These are phyloP conservation scores for Candida ascalaphidarum DNA, from an alignment of 805 yeast species.

Conservation along the genomic window DNA sequence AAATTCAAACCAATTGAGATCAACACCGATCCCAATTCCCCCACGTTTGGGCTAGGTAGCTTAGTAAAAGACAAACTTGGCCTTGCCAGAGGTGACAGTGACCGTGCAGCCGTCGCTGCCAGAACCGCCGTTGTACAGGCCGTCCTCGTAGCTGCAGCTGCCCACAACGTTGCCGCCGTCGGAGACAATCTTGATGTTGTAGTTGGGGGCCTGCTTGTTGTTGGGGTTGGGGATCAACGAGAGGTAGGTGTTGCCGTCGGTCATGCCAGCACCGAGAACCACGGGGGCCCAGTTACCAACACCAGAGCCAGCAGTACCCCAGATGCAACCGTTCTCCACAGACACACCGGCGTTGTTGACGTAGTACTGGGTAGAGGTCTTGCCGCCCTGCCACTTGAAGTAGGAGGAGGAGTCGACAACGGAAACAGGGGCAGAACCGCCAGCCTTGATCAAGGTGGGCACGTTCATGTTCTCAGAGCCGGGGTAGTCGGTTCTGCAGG, in stretches of 20 bases:
- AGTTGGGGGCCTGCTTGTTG: slow-evolving; percentile 39
- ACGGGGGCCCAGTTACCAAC: slow-evolving; percentile 79
- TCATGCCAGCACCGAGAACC: slow-evolving; percentile 69
- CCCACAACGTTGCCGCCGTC: slow-evolving; percentile 41
- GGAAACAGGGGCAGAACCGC: slow-evolving; percentile 38
- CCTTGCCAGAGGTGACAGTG: slow-evolving; percentile 76
- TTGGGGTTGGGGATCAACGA: slow-evolving; percentile 76
- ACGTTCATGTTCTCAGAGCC: slow-evolving; percentile 76
- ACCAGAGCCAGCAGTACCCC: slow-evolving; percentile 54
- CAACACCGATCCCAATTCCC: too few relatives aligned
- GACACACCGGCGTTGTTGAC: slow-evolving; percentile 73
- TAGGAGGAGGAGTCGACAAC: slow-evolving; percentile 54
- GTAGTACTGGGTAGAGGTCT: slow-evolving; percentile 66
- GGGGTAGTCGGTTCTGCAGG: slow-evolving; percentile 76
- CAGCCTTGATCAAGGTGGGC: slow-evolving; percentile 56
- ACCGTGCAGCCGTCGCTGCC: slow-evolving; percentile 91
- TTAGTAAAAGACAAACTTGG: slow-evolving; percentile 70
- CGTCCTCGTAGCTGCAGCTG: slow-evolving; percentile 72
- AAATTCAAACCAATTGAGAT: too few relatives aligned
- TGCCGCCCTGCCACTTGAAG: slow-evolving; percentile 54
- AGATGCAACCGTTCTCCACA: slow-evolving; percentile 59
- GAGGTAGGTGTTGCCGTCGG: slow-evolving; percentile 52
- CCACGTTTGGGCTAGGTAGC: not conserved
- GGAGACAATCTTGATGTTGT: slow-evolving; percentile 30
- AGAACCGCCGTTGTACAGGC: slow-evolving; percentile 51